These are phyloP conservation scores for Agapanthus africanus DNA, from an alignment of 106 monocot species.

Conservation along the genomic window DNA sequence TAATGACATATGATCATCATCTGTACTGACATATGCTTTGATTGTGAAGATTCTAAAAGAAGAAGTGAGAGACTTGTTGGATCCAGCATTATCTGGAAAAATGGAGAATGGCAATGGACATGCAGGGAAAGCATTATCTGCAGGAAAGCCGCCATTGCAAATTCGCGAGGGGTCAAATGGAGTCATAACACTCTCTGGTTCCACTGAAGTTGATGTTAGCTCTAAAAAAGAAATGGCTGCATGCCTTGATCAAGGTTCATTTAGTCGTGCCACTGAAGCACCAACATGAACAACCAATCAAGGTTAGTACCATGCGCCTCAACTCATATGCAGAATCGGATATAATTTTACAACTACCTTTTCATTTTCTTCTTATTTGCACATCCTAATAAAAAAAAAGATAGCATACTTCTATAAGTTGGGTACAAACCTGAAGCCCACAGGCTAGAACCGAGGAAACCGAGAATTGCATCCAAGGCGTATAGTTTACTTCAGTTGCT, in stretches of 20 bases:
- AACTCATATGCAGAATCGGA: background rate
- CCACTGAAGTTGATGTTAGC: slow-evolving; percentile 82
- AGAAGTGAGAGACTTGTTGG: slow-evolving; percentile 95
- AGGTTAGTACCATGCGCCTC: slow-evolving; percentile 35
- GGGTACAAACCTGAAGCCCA: no score
- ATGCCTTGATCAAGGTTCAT: slow-evolving; percentile 86
- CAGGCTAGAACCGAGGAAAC: no score
- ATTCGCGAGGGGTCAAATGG: slow-evolving; percentile 98
- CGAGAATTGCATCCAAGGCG: no score
- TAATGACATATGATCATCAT: background rate
- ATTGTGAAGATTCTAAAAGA: slow-evolving; percentile 86
- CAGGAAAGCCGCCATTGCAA: slow-evolving; percentile 85
- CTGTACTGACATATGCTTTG: slow-evolving; percentile 5
- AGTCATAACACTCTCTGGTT: slow-evolving; percentile 86
- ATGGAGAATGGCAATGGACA: slow-evolving; percentile 58
- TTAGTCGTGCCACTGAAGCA: slow-evolving; percentile 94
- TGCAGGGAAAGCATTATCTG: slow-evolving; percentile 41
- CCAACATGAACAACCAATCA: slow-evolving; percentile 99
- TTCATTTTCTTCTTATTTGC: background rate
- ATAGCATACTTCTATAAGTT: no score
- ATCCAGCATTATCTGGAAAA: slow-evolving; percentile 45
- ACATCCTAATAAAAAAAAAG: background rate
- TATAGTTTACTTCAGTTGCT: no score
- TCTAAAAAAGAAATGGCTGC: slow-evolving; percentile 83
- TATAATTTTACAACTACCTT: background rate